These are phyloP conservation scores for Cyberlindnera meyerae DNA, from an alignment of 805 yeast genomes.

Conservation along the genomic window DNA sequence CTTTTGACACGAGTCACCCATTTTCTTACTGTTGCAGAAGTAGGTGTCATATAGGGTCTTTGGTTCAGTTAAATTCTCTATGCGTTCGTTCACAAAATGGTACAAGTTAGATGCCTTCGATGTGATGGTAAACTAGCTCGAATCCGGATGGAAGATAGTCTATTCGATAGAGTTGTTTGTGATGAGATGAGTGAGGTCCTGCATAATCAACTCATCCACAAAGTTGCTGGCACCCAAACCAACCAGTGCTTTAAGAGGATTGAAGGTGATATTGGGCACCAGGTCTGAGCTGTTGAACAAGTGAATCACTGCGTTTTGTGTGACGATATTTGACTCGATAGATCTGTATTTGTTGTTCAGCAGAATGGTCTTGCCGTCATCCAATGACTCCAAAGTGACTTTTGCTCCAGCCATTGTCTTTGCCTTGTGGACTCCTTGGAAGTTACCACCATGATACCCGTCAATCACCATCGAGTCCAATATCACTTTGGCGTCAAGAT, in stretches of 20 bases:
- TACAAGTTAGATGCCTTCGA: slow-evolving; percentile 45
- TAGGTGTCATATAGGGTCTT: slow-evolving; percentile 42
- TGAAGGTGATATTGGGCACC: slow-evolving; percentile 32
- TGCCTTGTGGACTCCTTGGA: background rate
- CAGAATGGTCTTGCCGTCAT: slow-evolving; percentile 31
- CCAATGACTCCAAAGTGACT: slow-evolving; percentile 18
- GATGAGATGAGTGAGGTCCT: slow-evolving; percentile 51
- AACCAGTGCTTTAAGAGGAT: slow-evolving; percentile 52
- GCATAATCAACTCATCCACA: slow-evolving; percentile 64
- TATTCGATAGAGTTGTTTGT: slow-evolving; percentile 47
- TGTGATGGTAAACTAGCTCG: slow-evolving; percentile 22
- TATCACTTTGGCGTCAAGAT: slow-evolving; percentile 24
- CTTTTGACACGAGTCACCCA: slow-evolving; percentile 64
- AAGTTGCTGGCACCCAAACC: slow-evolving; percentile 58
- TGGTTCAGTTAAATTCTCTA: slow-evolving; percentile 28
- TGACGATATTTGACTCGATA: slow-evolving; percentile 34
- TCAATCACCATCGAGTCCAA: slow-evolving; percentile 33
- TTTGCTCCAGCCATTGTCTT: background rate
- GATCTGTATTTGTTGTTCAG: slow-evolving; percentile 34
- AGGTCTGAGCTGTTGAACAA: slow-evolving; percentile 34
- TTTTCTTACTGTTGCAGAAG: slow-evolving; percentile 48
- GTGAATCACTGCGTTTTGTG: slow-evolving; percentile 47
- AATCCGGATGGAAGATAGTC: slow-evolving; percentile 55
- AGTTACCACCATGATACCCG: slow-evolving; percentile 43
- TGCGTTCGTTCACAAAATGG: slow-evolving; percentile 51